A percentile compares a stretch with the other conserved stretches of the same genome.
phyloP scores from a whole-genome alignment of 305 asterid genomes.

The Fraxinus velutina region DNA sequence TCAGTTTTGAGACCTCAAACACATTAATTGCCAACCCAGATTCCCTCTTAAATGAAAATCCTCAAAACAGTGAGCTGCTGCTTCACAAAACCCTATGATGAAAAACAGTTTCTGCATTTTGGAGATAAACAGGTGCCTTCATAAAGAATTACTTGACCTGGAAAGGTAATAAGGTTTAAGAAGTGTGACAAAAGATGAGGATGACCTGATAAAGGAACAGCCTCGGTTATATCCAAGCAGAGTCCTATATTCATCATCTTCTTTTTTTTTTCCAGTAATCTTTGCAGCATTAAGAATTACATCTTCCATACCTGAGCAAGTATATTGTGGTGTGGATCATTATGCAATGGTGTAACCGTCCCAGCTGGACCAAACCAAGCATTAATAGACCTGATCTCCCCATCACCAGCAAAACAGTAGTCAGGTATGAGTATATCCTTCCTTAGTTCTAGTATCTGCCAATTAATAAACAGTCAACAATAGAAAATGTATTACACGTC shows the following conservation, averaged over 20 bases:
- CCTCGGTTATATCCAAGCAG: neutral
- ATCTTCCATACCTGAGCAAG: slow-evolving; percentile 77
- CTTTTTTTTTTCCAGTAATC: neutral
- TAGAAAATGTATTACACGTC: neutral
- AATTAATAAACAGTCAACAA: slow-evolving; percentile 19
- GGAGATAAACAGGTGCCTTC: neutral
- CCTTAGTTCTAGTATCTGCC: slow-evolving; percentile 80
- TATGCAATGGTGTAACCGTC: slow-evolving; percentile 95
- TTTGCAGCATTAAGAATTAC: slow-evolving; percentile 12
- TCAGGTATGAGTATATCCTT: slow-evolving; percentile 86
- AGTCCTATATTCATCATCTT: neutral
- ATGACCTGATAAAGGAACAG: slow-evolving; percentile 6
- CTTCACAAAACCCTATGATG: neutral
- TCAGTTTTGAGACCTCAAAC: neutral
- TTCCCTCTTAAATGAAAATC: neutral
- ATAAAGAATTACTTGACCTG: neutral
- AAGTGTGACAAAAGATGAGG: neutral
- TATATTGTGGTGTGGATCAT: slow-evolving; percentile 95
- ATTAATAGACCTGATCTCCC: slow-evolving; percentile 78
- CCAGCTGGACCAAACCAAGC: slow-evolving; percentile 98
- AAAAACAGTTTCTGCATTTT: neutral
- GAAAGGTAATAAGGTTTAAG: neutral
- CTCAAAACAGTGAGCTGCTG: neutral
- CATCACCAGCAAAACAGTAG: slow-evolving; percentile 88
- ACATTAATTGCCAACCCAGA: neutral